A percentile compares a stretch with the other conserved stretches of the same genome.
Conservation (phyloP, 176 grass and related monocot genomes). For the Poa annua region DNA sequence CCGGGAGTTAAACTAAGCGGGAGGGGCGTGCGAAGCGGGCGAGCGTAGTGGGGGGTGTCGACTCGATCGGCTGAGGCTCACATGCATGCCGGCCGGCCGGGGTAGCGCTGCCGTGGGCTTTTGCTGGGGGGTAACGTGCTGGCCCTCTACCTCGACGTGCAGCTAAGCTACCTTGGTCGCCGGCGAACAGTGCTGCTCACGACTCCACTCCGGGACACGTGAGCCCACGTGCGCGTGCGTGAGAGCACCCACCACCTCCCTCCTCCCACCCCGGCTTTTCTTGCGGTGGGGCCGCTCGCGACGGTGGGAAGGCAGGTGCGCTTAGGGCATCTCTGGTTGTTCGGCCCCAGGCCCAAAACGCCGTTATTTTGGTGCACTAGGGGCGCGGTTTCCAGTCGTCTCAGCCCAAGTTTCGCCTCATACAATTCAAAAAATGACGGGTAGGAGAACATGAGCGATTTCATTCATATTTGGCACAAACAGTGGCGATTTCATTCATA, state of each 20-base stretch:
- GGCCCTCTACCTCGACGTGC: background rate
- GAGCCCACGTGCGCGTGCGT: slow-evolving; percentile 63
- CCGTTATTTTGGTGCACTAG: no score
- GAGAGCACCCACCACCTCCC: slow-evolving; percentile 40
- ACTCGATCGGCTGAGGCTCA: slow-evolving; percentile 37
- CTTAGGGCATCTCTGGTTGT: background rate
- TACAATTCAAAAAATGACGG: no score
- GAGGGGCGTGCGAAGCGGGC: slow-evolving; percentile 23
- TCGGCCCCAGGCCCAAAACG: no score
- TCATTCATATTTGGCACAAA: no score
- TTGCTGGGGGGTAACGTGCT: background rate
- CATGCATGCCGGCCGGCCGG: slow-evolving; percentile 32
- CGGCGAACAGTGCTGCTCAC: slow-evolving; percentile 54
- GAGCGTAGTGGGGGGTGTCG: slow-evolving; percentile 29
- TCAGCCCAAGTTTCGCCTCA: no score
- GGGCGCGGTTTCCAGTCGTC: no score
- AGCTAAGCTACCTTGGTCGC: background rate
- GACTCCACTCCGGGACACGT: slow-evolving; percentile 42
- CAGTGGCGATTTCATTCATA: no score
- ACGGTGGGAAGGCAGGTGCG: slow-evolving; percentile 9
- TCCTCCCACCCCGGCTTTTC: slow-evolving; percentile 20
- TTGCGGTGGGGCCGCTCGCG: slow-evolving; percentile 17
- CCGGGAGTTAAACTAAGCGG: slow-evolving; percentile 1
- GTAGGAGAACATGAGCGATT: no score
- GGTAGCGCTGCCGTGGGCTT: slow-evolving; percentile 16